Evolutionary conservation across 192 early-diverging fungal species (phyloP), one percentile per base, ranked within the genome.

Genomic region (Oehlia diaphana): DNA sequence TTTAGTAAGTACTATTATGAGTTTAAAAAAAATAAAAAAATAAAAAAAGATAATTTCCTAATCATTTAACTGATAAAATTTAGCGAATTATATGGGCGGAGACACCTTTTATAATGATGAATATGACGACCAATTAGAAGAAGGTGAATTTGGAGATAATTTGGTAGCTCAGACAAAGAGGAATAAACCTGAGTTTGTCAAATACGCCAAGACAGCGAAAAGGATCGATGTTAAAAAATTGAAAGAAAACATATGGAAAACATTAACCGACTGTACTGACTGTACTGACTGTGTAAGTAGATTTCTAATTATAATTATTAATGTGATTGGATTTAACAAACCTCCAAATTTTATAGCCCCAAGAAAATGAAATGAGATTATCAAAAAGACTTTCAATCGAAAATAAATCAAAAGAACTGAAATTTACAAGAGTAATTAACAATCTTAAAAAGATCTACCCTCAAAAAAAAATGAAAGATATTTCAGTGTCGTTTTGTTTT

Each of bases 401-500:
- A 31, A 31, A 31, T 31, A 31, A 31, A 31, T 31, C 31, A 31
- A 31, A 37, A 37, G 87, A 89, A 61, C 91, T 90, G 80, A 86
- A 85, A 79, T 96, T 98, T 73, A 94, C 91, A 49, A 84, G 90
- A 6, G 83, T 99, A 2, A 89, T 98, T 42, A 80, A 89, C 35
- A 86, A 87, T 23, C 87, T 99, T 23, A 91, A 90, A 82, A 88
- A 86, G 65, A 80, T 92, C 63, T 99, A 99, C 80, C 84, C 93
- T 62, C 87, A 87, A 37, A 89, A 95, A 66, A 92, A 89, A 75
- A 88, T 95, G 75, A 89, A 91, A 76, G 97, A 99, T 64, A 97
- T 99, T 76, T 97, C 96, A 3, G 92, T 97, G n/a, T 91, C 96
- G 37, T 99, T 95, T 81, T 97, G 96, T 84, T 99, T 99, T 83